Evolutionary conservation across 2,329 filamentous ascomycete species (phyloP), one percentile per base, ranked within the genome.

Genomic region (Raffaelea albimanens): DNA sequence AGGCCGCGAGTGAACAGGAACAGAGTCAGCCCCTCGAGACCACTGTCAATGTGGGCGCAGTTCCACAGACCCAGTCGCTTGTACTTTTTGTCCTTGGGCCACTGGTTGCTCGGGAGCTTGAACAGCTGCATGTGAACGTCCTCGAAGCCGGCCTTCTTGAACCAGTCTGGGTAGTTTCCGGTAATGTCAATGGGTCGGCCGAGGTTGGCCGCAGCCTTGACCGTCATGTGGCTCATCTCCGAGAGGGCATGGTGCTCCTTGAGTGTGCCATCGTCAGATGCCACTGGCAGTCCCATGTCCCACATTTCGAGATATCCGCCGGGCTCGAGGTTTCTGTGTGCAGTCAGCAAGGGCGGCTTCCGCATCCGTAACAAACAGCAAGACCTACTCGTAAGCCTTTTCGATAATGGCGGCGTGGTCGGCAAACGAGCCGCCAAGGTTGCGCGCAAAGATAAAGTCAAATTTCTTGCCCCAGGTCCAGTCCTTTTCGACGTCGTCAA

Each of bases 1-100:
- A 61, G 48, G 16, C 52, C 53, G 25, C 56, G 55, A 3, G 59
- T 61, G 18, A 61, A 55, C 3, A 58, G 44, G 10, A 53, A 54
- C 44, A 60, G 53, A 7, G 57, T 55, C 39, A 59, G 56, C 3
- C 57, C 57, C 49, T 60, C 55, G 4, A 59, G 53, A 5, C 57
- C 59, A 25, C 43, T 49, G 55, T 57, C 40, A 16, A 58, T 50
- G 38, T 56, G 56, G 18, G 53, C 47, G 31, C 52, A 40, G 40
- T 53, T 55, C 50, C 56, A 56, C 16, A 50, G 43, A 2, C 60
- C 59, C 5, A 61, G 49, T 38, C 52, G 49, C 44, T 59, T 61
- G 43, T 56, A 47, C 40, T 56, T 55, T 23, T 51, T 51, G 40
- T 60, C 58, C 18, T 51, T 51, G 4, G 59, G 54, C 58, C 60